Base-by-base conservation (phyloP, 176 grass and related monocot genomes). In the Triticum aestivum region DNA sequence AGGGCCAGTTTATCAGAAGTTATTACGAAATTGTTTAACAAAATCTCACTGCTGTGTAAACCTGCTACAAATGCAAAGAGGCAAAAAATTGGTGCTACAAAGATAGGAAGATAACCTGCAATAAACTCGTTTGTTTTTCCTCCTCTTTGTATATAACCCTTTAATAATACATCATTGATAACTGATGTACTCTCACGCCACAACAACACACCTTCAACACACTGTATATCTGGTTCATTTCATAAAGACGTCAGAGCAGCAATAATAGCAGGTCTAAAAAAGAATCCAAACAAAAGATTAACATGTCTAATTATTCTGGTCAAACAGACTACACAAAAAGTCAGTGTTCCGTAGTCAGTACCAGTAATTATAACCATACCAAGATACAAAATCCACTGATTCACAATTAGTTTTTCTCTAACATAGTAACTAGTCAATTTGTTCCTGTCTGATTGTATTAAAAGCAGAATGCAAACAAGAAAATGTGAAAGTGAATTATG, bases 81-180 rank as follows among this genome's bases (percentile, higher is more conserved):
- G 76, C n/a, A 4, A 23, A 75, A 34, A 23, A 64, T 44, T 26
- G 24, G 44, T 61, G 41, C 45, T 37, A 79, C 12, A 1, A 79
- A 84, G 67, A 91, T 83, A 90, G 51, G 83, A 83, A 65, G 5
- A 75, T 89, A 76, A 98, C 91, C 96, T 94, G 93, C 79, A 73
- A 98, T 77, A 84, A 92, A 98, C 83, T 98, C 93, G 13, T 98
- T 94, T 74, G 75, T 66, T 79, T 89, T 86, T 73, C 86, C 89
- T 84, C 91, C 84, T 63, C 58, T 79, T 83, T 94, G 88, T 83
- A 61, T 65, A 47, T 94, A 98, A 86, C 93, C 93, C 34, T 85
- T 88, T 52, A 88, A 92, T 30, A 96, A 73, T 47, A 91, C 90
- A 77, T 85, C 51, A 78, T 98, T 92, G 79, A 98, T 82, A 73